Base-by-base conservation (phyloP, 139 green algal genomes). In the Picochlorum costavermella region DNA sequence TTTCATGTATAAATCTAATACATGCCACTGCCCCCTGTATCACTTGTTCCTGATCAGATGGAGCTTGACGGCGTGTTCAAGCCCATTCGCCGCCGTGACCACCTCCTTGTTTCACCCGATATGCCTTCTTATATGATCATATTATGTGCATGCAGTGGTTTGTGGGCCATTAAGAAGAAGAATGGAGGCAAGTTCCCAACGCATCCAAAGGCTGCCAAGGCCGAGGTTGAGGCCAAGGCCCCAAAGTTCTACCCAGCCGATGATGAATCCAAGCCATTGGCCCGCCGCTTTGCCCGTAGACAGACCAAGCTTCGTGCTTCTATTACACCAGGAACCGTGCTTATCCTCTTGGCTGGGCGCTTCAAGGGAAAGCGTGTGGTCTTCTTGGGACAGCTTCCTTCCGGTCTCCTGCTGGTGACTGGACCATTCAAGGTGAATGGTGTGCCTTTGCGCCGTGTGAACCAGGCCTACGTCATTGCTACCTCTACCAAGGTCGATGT, bases 311-410 rank as follows among this genome's bases (percentile, higher is more conserved):
- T 98, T 36, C 79, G 94, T 44, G 56, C 81, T 44, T 89, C 77
- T 77, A 95, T 99, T 79, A 94, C 87, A 17, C 94, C 94, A 28
- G 94, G 94, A 66, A 95, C 88, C 9, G 90, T 99, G 20, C 82
- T 98, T 17, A 96, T 99, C 73, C 67, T 99, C 68, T 79, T 99
- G 63, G 90, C 92, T 4, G 94, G 94, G 57, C 84, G 79, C 61
- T 97, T 97, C 85, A 99, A 98, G 89, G 93, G 92, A 71, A 96
- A 96, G 89, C 85, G 94, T 60, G 90, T 95, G 43, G 82, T 99
- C 8, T 97, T 95, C 88, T 81, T 99, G 50, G 79, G 82, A 56
- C 91, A 98, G 88, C 90, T 98, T 68, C 74, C 77, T 17, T 95
- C 84, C 10, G 92, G 94, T 23, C 84, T 99, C 64, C 85, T 99